A percentile compares a stretch with the other conserved stretches of the same genome.
These are phyloP conservation scores for Amphicarpaea edgeworthii DNA, from an alignment of 306 rosid species.

Conservation along the genomic window DNA sequence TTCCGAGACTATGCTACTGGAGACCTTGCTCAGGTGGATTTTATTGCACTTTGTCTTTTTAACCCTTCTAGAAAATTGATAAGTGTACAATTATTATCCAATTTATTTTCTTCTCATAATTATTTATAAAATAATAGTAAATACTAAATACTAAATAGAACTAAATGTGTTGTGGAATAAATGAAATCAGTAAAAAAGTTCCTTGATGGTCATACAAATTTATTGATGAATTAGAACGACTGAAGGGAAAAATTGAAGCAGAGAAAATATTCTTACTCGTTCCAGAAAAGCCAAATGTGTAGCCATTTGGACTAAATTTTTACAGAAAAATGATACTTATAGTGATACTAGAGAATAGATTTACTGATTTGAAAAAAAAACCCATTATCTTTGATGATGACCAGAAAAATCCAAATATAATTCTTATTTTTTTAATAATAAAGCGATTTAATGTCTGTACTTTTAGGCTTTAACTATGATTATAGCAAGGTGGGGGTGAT, in stretches of 20 bases:
- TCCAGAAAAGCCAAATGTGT: neutral
- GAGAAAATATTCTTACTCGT: neutral
- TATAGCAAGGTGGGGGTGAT: neutral
- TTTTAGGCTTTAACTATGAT: constrained; percentile 10
- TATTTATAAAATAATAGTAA: constrained; percentile 4
- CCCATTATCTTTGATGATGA: neutral
- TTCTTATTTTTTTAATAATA: constrained; percentile 34
- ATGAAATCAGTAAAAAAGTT: neutral
- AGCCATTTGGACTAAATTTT: neutral
- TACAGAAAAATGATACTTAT: neutral
- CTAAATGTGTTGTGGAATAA: neutral
- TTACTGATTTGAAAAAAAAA: neutral
- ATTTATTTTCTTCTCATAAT: constrained; percentile 39
- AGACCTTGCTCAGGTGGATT: constrained; percentile 96
- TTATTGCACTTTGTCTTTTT: constrained; percentile 23
- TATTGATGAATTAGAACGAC: neutral
- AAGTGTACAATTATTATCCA: constrained; percentile 13
- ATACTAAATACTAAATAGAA: neutral
- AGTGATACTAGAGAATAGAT: neutral
- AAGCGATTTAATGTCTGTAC: constrained; percentile 8
- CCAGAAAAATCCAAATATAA: neutral
- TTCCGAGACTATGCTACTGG: constrained; percentile 94
- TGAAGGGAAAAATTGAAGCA: neutral
- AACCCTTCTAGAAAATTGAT: constrained; percentile 19
- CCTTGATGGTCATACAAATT: neutral